Evolutionary conservation across 768 basidiomycete species (phyloP).

Genomic region (Imleria badia): DNA sequence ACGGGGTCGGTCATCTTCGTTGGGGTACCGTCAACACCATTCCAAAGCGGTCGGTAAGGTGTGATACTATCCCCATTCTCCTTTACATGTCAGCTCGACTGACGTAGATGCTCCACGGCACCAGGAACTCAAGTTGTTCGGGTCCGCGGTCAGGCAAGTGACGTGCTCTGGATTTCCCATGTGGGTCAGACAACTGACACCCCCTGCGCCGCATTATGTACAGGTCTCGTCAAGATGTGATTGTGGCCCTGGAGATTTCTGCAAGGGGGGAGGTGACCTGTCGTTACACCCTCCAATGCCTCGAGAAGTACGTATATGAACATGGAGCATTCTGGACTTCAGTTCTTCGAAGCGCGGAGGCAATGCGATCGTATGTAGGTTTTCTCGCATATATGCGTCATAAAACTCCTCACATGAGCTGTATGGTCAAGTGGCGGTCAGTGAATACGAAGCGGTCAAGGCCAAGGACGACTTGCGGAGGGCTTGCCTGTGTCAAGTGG

Average conservation of each 20-base stretch:
- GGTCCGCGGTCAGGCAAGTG: constrained; percentile 19
- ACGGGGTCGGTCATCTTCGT: constrained; percentile 42
- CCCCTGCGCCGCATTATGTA: neutral
- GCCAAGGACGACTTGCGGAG: no score
- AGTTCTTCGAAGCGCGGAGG: no score
- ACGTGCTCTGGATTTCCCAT: neutral
- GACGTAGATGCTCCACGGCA: neutral
- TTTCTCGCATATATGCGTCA: no score
- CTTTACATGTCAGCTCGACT: neutral
- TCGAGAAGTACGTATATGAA: constrained; percentile 26
- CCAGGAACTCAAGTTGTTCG: constrained; percentile 26
- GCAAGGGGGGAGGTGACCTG: constrained; percentile 41
- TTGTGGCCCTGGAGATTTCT: constrained; percentile 47
- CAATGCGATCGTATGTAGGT: no score
- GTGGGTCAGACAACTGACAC: neutral
- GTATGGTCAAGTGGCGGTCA: no score
- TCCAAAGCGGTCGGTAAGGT: constrained; percentile 32
- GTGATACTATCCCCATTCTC: neutral
- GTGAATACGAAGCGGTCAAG: no score
- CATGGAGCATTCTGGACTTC: no score
- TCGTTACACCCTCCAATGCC: constrained; percentile 20
- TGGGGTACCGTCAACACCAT: constrained; percentile 35
- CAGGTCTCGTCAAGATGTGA: constrained; percentile 44
- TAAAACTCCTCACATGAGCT: no score
- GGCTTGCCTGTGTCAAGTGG: no score